Evolutionary conservation across 495 filamentous ascomycete species (phyloP).

Genomic region (Annulohypoxylon stygium): DNA sequence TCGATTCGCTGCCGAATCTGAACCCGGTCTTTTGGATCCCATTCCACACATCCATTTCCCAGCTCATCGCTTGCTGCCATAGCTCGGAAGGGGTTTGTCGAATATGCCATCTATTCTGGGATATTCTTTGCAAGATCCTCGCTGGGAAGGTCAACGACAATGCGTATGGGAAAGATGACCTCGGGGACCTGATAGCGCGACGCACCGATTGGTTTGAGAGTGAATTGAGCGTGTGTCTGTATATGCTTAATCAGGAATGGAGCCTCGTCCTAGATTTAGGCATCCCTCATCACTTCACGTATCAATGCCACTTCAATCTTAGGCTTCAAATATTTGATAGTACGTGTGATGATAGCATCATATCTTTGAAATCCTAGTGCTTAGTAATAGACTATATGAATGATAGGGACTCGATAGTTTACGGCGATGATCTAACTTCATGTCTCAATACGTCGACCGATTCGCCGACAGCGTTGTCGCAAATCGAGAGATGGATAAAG

Average conservation of each 20-base stretch:
- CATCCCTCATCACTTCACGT: background rate
- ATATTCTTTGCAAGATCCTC: background rate
- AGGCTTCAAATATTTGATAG: background rate
- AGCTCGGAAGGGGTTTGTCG: background rate
- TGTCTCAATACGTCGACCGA: background rate
- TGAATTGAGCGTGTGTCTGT: background rate
- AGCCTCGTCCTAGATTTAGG: background rate
- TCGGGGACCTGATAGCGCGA: background rate
- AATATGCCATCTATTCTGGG: background rate
- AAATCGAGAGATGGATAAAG: background rate
- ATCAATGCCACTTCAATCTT: background rate
- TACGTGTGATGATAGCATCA: background rate
- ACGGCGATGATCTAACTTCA: background rate
- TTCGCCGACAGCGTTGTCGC: background rate
- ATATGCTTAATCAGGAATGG: no score
- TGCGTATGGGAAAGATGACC: background rate
- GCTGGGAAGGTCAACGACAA: no score
- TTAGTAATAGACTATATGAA: background rate
- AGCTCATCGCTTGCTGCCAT: background rate
- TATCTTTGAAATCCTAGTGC: background rate
- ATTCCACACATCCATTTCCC: background rate
- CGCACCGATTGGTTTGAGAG: background rate
- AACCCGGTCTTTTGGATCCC: background rate
- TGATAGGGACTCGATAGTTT: background rate
- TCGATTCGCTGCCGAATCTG: background rate